Conservation (phyloP, 2,329 filamentous ascomycete species). For the Talaromyces sp. region DNA sequence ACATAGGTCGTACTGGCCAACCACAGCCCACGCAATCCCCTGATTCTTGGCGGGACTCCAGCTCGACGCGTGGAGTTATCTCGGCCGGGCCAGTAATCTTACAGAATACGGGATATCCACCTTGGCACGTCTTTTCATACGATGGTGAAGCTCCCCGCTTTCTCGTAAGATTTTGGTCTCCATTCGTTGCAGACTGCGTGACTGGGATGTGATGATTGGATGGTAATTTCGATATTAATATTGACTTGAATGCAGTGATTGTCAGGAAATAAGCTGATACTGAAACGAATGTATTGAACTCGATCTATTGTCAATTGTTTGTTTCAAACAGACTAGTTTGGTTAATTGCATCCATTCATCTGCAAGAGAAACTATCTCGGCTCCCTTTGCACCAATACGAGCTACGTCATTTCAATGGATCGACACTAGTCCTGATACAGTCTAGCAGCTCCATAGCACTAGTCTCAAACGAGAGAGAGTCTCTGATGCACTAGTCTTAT, state of each 20-base stretch:
- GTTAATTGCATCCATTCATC: background rate
- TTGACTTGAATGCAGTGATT: background rate
- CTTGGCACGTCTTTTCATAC: background rate
- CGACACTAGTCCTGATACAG: background rate
- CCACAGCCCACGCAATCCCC: background rate
- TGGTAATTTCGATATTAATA: background rate
- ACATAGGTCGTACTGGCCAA: background rate
- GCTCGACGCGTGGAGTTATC: slow-evolving; percentile 6
- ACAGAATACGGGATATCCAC: background rate
- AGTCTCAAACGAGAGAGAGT: background rate
- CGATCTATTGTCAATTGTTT: background rate
- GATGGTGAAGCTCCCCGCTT: background rate
- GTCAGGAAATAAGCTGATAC: background rate
- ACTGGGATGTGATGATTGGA: background rate
- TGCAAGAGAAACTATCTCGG: background rate
- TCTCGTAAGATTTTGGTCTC: background rate
- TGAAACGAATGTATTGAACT: background rate
- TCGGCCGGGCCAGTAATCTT: background rate
- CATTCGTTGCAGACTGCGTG: background rate
- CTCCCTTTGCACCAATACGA: background rate
- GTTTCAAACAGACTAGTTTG: background rate
- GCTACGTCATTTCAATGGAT: background rate
- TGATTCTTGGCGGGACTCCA: slow-evolving; percentile 6
- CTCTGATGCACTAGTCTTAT: too few relatives aligned
- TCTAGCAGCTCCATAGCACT: background rate